These are phyloP conservation scores for Penicillium digitatum DNA, from an alignment of 2,329 filamentous ascomycete genomes.

Conservation along the genomic window DNA sequence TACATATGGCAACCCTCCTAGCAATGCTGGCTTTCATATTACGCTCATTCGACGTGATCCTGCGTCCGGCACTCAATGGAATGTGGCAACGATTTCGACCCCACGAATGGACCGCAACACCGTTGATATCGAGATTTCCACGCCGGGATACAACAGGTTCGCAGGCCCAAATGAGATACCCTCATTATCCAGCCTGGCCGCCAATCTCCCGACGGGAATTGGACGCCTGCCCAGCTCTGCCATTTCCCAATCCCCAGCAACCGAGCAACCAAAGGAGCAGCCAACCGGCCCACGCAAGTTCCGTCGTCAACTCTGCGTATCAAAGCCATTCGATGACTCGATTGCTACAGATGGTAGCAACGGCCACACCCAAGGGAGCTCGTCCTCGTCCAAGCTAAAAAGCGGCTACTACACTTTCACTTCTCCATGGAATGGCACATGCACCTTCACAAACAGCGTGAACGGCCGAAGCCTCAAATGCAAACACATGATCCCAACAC, in stretches of 20 bases:
- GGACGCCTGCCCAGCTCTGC: conserved; percentile 19
- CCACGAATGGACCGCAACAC: conserved; percentile 29
- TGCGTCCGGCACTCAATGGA: conserved; percentile 67
- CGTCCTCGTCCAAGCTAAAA: conserved; percentile 28
- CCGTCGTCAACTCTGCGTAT: conserved; percentile 33
- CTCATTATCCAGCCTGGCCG: conserved; percentile 32
- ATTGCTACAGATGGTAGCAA: conserved; percentile 5
- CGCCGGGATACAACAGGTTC: conserved; percentile 59
- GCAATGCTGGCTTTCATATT: conserved; percentile 36
- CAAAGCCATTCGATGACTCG: conserved; percentile 22
- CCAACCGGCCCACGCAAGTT: conserved; percentile 28
- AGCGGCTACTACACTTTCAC: conserved; percentile 64
- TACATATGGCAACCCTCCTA: conserved; percentile 9
- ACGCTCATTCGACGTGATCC: conserved; percentile 72
- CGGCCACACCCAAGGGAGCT: conserved; percentile 6
- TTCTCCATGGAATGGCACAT: conserved; percentile 82
- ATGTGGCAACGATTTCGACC: conserved; percentile 62
- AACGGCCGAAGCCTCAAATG: conserved; percentile 72
- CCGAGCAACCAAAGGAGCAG: conserved; percentile 12
- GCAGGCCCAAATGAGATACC: conserved; percentile 37
- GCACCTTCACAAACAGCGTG: conserved; percentile 76
- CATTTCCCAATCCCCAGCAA: conserved; percentile 8
- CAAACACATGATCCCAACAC: conserved; percentile 60
- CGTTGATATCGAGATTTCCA: conserved; percentile 55
- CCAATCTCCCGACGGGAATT: conserved; percentile 24